Conservation (phyloP, 139 green algal species). For the Closterium sp. region DNA sequence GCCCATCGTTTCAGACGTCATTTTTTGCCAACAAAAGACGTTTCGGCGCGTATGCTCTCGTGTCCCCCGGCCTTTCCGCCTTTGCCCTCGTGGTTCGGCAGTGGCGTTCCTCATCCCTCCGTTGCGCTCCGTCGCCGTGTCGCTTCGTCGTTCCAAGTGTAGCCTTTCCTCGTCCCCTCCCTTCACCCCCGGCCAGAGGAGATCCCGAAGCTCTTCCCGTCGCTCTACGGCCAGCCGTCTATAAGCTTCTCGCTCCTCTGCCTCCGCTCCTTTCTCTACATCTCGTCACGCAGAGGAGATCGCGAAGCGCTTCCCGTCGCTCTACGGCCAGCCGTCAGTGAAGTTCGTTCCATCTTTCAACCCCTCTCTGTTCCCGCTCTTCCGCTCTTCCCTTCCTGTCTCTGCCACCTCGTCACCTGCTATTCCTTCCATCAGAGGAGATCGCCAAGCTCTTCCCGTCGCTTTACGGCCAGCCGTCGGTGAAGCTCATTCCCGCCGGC, state of each 20-base stretch:
- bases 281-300: constrained; percentile 7
- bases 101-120: not conserved
- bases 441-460: constrained; percentile 30
- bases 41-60: too few relatives aligned
- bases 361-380: not conserved
- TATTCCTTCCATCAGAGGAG: constrained; percentile 5
- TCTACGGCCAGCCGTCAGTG: not conserved
- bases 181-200: not conserved
- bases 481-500: constrained; percentile 10
- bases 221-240: too few relatives aligned
- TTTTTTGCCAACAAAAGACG: too few relatives aligned
- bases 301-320: not conserved
- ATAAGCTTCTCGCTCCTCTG: too few relatives aligned
- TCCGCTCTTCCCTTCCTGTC: not conserved
- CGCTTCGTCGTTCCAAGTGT: not conserved
- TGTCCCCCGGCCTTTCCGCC: constrained; percentile 4
- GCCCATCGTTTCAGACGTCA: not conserved
- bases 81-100: not conserved
- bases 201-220: too few relatives aligned
- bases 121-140: not conserved
- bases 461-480: constrained; percentile 41
- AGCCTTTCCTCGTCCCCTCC: not conserved
- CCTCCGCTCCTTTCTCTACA: not conserved
- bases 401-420: not conserved
- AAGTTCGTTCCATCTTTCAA: not conserved